Evolutionary conservation across 2,329 filamentous ascomycete genomes (phyloP).

Genomic region (Colletotrichum sp.): DNA sequence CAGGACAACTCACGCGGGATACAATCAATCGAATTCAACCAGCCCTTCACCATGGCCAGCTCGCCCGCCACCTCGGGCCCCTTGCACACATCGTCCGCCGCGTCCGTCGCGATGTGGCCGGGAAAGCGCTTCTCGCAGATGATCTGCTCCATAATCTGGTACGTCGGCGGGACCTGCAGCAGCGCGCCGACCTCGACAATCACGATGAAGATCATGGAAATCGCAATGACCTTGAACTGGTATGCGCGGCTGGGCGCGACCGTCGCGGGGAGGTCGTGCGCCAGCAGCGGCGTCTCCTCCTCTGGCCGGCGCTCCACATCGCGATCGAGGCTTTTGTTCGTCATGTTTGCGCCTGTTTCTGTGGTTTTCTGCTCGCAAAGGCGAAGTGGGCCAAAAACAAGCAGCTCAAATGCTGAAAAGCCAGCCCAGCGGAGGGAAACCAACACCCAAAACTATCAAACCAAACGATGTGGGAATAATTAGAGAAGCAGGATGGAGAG

Average conservation of each 20-base stretch:
- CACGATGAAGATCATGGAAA: slow-evolving; percentile 44
- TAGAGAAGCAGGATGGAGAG: background rate
- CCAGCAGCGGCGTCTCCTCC: slow-evolving; percentile 20
- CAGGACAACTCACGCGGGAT: slow-evolving; percentile 43
- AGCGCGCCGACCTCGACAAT: slow-evolving; percentile 46
- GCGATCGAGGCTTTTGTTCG: background rate
- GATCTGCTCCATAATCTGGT: slow-evolving; percentile 57
- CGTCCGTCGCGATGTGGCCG: slow-evolving; percentile 34
- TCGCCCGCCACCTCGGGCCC: slow-evolving; percentile 51
- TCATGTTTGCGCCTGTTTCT: background rate
- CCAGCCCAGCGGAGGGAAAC: background rate
- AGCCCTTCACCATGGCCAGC: slow-evolving; percentile 57
- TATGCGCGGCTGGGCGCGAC: slow-evolving; percentile 29
- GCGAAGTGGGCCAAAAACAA: background rate
- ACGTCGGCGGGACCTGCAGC: slow-evolving; percentile 45
- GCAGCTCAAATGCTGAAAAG: background rate
- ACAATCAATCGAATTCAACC: slow-evolving; percentile 48
- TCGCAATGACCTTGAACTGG: slow-evolving; percentile 31
- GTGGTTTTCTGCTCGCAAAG: background rate
- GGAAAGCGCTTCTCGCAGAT: slow-evolving; percentile 56
- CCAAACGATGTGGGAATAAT: background rate
- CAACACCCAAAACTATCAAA: background rate
- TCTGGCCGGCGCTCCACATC: background rate
- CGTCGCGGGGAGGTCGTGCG: slow-evolving; percentile 20
- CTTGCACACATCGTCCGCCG: slow-evolving; percentile 54